Conservation (phyloP, 108 stramenopile genomes). For the Stephanodiscus triporus region DNA sequence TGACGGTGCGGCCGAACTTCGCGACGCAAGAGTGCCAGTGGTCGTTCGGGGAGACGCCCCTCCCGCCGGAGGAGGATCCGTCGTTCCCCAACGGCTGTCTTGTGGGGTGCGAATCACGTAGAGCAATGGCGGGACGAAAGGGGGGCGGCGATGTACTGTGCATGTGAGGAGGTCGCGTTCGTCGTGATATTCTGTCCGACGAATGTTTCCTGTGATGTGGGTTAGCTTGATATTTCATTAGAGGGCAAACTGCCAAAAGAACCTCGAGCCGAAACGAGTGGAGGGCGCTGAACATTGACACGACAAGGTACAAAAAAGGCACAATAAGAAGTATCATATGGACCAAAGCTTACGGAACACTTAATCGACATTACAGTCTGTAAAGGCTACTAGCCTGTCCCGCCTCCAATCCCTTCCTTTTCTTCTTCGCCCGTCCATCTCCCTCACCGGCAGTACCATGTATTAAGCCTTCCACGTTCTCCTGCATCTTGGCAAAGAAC, state of each 20-base stretch:
- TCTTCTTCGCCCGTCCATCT: slow-evolving; percentile 43
- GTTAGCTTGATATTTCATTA: too few species aligned
- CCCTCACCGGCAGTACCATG: slow-evolving; percentile 33
- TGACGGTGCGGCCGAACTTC: slow-evolving; percentile 88
- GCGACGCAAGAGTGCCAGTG: slow-evolving; percentile 92
- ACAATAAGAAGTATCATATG: too few species aligned
- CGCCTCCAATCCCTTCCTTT: slow-evolving; percentile 31
- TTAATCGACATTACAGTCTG: slow-evolving; percentile 20
- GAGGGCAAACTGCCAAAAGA: too few species aligned
- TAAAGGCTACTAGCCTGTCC: slow-evolving; percentile 30
- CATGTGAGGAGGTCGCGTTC: slow-evolving; percentile 21
- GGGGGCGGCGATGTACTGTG: slow-evolving; percentile 24
- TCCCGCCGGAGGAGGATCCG: slow-evolving; percentile 63
- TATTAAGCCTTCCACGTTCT: slow-evolving; percentile 71
- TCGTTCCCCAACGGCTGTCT: slow-evolving; percentile 85
- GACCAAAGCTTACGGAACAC: background rate
- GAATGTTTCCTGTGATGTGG: too few species aligned
- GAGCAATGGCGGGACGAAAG: slow-evolving; percentile 52
- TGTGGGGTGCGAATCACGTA: slow-evolving; percentile 78
- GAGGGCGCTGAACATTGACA: too few species aligned
- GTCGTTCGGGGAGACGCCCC: slow-evolving; percentile 84
- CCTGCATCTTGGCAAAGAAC: slow-evolving; percentile 91
- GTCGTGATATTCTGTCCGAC: too few species aligned
- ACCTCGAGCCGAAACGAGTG: too few species aligned
- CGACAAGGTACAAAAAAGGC: too few species aligned